Base-by-base conservation (phyloP, 73 alveolate genomes). In the Diophrys appendiculata region DNA sequence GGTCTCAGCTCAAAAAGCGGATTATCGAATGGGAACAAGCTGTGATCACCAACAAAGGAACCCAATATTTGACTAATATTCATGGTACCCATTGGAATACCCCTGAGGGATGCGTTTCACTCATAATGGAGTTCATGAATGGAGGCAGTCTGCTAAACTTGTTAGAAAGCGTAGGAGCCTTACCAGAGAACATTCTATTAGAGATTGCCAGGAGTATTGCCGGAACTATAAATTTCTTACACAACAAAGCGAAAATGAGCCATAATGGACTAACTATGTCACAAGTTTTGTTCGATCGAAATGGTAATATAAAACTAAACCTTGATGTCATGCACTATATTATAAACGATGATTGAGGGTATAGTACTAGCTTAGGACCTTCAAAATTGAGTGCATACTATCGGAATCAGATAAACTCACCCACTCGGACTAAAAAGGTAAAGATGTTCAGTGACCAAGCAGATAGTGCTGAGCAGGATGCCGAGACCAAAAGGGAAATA, bases 81-180 rank as follows among this genome's bases (percentile, higher is more conserved):
- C 75, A 80, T 32, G 80, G 86, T 0, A 80, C 86, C 27, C 76
- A 54, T 54, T 85, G 93, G 89, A 85, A 85, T 65, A 54, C 81
- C 18, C 93, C 93, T 32, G 93, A 85, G 80, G 93, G 93, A 25
- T 85, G 93, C 68, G 93, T 85, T 2, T 73, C 89, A 22, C 23
- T 85, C 0, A 29, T 85, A 0, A 64, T 78, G 74, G 89, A 85
- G 24, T 81, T 69, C 52, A 64, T 65, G 76, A 53, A 78, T 11
- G 83, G 78, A 54, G 80, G 88, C 24, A 79, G 89, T 80, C 53
- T 86, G 24, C 73, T 43, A 52, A 69, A 85, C 34, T 56, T 85
- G 43, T 34, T 54, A 35, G 86, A 82, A 35, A 77, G 81, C 31
- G 60, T 68, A 1, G 89, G 89, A 26, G 77, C 82, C 26, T 54